These are phyloP conservation scores for Piper betle DNA, from an alignment of 164 flowering plant species.

Conservation along the genomic window DNA sequence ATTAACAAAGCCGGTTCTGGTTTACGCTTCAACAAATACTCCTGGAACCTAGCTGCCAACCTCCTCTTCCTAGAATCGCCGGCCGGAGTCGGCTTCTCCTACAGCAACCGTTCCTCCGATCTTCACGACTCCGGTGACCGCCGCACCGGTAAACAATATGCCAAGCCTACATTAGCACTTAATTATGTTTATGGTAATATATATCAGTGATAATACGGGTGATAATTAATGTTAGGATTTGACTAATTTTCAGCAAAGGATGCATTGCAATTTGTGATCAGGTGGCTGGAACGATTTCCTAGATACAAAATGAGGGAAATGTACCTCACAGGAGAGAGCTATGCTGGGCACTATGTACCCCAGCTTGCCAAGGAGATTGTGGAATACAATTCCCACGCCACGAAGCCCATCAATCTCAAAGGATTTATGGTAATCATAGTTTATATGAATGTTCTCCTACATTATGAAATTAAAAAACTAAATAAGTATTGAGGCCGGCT, in stretches of 20 bases:
- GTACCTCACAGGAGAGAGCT: slow-evolving; percentile 80
- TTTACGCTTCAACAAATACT: slow-evolving; percentile 53
- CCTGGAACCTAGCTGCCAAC: slow-evolving; percentile 76
- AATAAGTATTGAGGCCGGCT: no score
- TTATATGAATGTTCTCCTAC: neutral
- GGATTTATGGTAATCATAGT: slow-evolving; percentile 55
- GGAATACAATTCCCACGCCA: slow-evolving; percentile 30
- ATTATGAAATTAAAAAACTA: no score
- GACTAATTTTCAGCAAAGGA: slow-evolving; percentile 46
- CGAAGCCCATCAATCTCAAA: slow-evolving; percentile 47
- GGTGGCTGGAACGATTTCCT: slow-evolving; percentile 72
- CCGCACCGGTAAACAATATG: slow-evolving; percentile 44
- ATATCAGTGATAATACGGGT: no score
- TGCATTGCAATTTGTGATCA: slow-evolving; percentile 46
- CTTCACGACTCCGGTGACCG: slow-evolving; percentile 60
- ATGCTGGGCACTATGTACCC: slow-evolving; percentile 91
- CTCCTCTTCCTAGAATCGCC: slow-evolving; percentile 78
- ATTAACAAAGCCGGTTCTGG: slow-evolving; percentile 50
- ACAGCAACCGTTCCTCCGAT: slow-evolving; percentile 59
- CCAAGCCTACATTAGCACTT: no score
- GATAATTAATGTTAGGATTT: neutral
- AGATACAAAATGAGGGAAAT: slow-evolving; percentile 52
- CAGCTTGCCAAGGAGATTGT: slow-evolving; percentile 61
- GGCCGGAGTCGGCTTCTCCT: slow-evolving; percentile 94
- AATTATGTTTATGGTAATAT: no score